A percentile compares a stretch with the other conserved stretches of the same genome.
Evolutionary conservation across 2,329 filamentous ascomycete genomes (phyloP).

Genomic region (Chaetothyriales sp.): DNA sequence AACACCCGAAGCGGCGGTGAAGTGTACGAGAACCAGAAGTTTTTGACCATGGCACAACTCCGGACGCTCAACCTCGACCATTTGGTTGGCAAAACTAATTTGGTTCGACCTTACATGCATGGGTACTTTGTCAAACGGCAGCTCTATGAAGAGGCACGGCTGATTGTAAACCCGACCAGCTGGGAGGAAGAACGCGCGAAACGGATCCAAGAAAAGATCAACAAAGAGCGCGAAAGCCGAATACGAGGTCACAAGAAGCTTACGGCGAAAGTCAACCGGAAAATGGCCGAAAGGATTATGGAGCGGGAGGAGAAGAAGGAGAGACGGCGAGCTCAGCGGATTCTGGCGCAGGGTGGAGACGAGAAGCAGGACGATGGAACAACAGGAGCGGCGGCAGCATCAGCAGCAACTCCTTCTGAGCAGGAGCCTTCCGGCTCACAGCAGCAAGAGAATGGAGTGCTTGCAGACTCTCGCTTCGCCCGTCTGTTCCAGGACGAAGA

Average conservation of each 20-base stretch:
- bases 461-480: conserved; percentile 75
- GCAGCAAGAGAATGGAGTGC: conserved; percentile 40
- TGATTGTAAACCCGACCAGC: conserved; percentile 86
- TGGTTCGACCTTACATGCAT: conserved; percentile 94
- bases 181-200: conserved; percentile 87
- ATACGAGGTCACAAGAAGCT: conserved; percentile 93
- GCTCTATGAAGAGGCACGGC: conserved; percentile 81
- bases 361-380: conserved; percentile 25
- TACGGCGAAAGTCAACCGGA: conserved; percentile 68
- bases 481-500: conserved; percentile 85
- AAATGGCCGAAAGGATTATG: conserved; percentile 46
- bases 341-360: conserved; percentile 43
- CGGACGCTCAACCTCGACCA: conserved; percentile 75
- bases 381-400: conserved; percentile 4
- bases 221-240: conserved; percentile 87
- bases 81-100: conserved; percentile 73
- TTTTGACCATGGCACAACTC: conserved; percentile 77
- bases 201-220: conserved; percentile 84
- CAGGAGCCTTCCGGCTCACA: conserved; percentile 2
- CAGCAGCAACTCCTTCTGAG: not conserved
- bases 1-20: conserved; percentile 42
- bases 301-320: conserved; percentile 44
- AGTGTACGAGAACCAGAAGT: conserved; percentile 98
- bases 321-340: conserved; percentile 28
- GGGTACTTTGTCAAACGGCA: conserved; percentile 95